Conservation (phyloP, 164 flowering plant species). For the Aristolochia fimbriata region DNA sequence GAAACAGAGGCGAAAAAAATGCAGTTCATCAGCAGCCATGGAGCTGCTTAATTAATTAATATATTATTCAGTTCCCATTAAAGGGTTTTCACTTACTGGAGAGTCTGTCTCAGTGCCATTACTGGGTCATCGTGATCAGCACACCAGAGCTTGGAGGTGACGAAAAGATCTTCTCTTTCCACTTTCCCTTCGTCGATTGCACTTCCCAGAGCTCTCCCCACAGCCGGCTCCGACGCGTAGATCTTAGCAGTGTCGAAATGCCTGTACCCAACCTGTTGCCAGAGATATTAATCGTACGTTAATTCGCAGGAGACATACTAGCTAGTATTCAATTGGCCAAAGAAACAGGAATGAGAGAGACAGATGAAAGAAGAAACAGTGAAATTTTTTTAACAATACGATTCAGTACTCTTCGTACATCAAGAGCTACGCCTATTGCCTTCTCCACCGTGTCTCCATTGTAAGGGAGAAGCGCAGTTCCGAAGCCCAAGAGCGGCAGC, state of each 20-base stretch:
- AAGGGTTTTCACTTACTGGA: conserved; percentile 22
- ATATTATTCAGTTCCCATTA: too few relatives aligned
- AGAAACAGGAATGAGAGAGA: not conserved
- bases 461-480: conserved; percentile 38
- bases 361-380: not conserved
- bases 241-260: conserved; percentile 78
- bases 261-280: conserved; percentile 62
- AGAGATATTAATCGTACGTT: not conserved
- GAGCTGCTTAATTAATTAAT: too few relatives aligned
- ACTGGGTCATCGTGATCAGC: conserved; percentile 74
- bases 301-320: too few relatives aligned
- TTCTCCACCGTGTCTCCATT: conserved; percentile 28
- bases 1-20: too few relatives aligned
- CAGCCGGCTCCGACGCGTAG: conserved; percentile 65
- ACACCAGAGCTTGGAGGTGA: conserved; percentile 74
- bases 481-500: conserved; percentile 56
- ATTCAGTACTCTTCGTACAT: conserved; percentile 23
- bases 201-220: conserved; percentile 43
- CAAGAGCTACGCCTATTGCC: conserved; percentile 44
- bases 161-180: conserved; percentile 45
- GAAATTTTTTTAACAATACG: not conserved
- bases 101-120: conserved; percentile 45
- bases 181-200: conserved; percentile 29
- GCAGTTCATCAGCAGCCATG: too few relatives aligned
- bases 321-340: too few relatives aligned